Evolutionary conservation across 306 rosid species (phyloP).

Genomic region (Dryas alaskensis): DNA sequence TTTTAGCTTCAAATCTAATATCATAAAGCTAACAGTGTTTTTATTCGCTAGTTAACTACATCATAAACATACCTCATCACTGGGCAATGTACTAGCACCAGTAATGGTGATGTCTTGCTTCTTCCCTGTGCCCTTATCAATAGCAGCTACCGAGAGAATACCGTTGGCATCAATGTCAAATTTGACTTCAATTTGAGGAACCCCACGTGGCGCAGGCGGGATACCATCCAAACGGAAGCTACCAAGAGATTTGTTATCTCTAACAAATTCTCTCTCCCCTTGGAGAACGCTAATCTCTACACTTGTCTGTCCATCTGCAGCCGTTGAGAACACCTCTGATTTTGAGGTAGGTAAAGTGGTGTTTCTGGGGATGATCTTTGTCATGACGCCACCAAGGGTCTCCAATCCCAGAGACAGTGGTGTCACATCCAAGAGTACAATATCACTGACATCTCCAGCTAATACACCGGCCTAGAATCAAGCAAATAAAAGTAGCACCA

Average conservation of each 20-base stretch:
- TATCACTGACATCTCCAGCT: conserved; percentile 80
- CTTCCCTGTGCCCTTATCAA: conserved; percentile 94
- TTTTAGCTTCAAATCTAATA: not conserved
- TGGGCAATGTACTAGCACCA: conserved; percentile 92
- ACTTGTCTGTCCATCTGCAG: conserved; percentile 85
- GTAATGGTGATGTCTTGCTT: conserved; percentile 95
- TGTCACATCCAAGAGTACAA: conserved; percentile 69
- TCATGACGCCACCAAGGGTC: conserved; percentile 85
- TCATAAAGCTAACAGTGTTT: not conserved
- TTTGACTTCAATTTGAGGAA: conserved; percentile 96
- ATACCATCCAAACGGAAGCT: conserved; percentile 96
- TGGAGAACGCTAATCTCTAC: conserved; percentile 80
- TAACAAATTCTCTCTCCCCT: conserved; percentile 90
- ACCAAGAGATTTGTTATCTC: conserved; percentile 96
- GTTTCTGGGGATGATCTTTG: conserved; percentile 91
- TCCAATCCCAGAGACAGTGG: conserved; percentile 70
- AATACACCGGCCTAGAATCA: conserved; percentile 65
- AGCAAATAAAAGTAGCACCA: not conserved
- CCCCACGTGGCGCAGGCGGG: conserved; percentile 95
- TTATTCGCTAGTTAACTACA: conserved; percentile 4
- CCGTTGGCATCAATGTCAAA: conserved; percentile 95
- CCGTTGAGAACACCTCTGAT: conserved; percentile 83
- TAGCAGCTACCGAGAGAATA: conserved; percentile 78
- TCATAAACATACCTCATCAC: conserved; percentile 64
- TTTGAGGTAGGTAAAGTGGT: conserved; percentile 96